Percentiles rank a stretch among this genome's conserved stretches.
Conservation (phyloP, 2,329 filamentous ascomycete species). For the Aspergillus chevalieri region DNA sequence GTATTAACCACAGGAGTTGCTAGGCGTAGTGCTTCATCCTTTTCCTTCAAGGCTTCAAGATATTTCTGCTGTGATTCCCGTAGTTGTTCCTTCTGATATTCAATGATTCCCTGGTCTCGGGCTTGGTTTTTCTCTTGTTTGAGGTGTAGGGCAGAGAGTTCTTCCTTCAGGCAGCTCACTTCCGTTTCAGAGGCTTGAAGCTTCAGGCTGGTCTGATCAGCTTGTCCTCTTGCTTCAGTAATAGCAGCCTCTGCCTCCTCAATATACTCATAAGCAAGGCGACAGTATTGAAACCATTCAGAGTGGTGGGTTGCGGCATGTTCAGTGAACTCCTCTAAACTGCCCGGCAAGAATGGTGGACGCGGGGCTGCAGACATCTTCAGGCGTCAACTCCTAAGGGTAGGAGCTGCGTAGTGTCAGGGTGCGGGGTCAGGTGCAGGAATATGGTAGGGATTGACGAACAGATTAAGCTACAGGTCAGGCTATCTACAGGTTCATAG, state of each 20-base stretch:
- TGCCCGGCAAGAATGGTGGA: background rate
- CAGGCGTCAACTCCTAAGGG: background rate
- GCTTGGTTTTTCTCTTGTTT: no score
- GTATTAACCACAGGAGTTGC: background rate
- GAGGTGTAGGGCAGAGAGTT: background rate
- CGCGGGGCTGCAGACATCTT: background rate
- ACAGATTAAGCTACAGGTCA: no score
- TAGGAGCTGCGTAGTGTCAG: background rate
- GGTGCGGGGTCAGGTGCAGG: background rate
- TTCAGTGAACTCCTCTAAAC: background rate
- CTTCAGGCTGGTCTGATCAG: no score
- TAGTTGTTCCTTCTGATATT: background rate
- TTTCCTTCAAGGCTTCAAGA: background rate
- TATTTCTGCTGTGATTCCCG: background rate
- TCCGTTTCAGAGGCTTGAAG: no score
- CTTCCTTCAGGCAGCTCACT: background rate
- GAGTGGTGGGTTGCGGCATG: no score
- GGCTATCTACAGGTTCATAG: no score
- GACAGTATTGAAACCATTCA: no score
- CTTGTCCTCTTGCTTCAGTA: no score
- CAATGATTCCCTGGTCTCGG: background rate
- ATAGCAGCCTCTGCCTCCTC: no score
- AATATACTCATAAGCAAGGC: no score
- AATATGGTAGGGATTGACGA: no score
- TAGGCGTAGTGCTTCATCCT: background rate